Base-by-base conservation (phyloP, 1,284 basidiomycete species). In the Pterulicium gracile region DNA sequence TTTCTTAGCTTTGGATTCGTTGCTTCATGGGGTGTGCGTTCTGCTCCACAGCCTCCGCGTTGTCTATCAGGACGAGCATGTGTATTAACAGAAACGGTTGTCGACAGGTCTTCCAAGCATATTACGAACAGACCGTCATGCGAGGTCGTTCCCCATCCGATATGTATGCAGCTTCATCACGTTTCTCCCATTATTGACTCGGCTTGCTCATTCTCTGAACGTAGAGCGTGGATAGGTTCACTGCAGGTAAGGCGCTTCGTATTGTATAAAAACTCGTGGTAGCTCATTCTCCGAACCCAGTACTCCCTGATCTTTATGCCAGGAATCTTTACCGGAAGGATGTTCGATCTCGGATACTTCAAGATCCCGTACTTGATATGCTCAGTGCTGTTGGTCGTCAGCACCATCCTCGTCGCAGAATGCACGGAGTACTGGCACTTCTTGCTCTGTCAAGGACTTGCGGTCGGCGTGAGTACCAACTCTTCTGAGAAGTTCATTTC, bases 141-240 rank as follows among this genome's bases (percentile, higher is more conserved):
- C 55, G 51, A 2, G 55, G 65, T 42, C 56, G 57, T 0, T 58
- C 69, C 4, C 65, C 73, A 1, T 81, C 79, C 3, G 68, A 63
- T 23, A 79, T 83, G 80, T 80, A 55, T 50, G 75, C 57, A 12
- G 54, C 24, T 34, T 45, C 18, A 43, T 15, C 12, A 41, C 36
- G n/a, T 24, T 24, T 13, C 50, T 51, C 27, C 32, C 41, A 52
- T 24, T 13, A 35, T 24, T 35, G n/a, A 15, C n/a, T 41, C 34
- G 23, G 32, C 36, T 39, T 10, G 12, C 19, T 43, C 32, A 32
- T 23, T n/a, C 21, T n/a, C 48, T 39, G 36, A 39, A 7, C 27
- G 5, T 43, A 83, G 79, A 41, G 73, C 81, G n/a, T 87, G 83
- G 84, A 84, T 87, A 49, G 83, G 83, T 3, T 83, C 82, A 0